phyloP scores from a whole-genome alignment of 306 rosid genomes.

The Cicer cuneatum region DNA sequence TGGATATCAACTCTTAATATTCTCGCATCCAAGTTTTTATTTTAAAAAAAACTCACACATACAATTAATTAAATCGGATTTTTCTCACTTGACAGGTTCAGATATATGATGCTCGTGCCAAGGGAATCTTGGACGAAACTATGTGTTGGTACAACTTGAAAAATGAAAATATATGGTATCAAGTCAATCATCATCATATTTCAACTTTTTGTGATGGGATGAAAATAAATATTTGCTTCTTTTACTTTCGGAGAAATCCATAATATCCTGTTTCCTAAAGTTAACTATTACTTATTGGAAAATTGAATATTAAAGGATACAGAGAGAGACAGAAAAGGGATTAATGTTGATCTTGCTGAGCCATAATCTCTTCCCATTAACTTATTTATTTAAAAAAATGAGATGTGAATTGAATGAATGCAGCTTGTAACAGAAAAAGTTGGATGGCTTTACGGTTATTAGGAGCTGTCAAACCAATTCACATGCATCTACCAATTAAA shows the following conservation, averaged over 20 bases:
- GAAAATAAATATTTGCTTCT: not conserved
- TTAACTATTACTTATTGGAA: conserved; percentile 18
- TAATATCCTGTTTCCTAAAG: not conserved
- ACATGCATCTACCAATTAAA: conserved; percentile 7
- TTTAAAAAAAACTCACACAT: too few species aligned
- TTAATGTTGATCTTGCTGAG: not conserved
- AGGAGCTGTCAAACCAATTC: not conserved
- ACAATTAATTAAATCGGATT: too few species aligned
- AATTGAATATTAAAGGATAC: not conserved
- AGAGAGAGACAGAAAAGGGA: not conserved
- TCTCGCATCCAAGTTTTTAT: too few species aligned
- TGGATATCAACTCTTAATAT: too few species aligned
- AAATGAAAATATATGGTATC: conserved; percentile 42
- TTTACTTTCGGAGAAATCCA: conserved; percentile 9
- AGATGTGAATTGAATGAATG: not conserved
- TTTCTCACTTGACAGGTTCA: too few species aligned
- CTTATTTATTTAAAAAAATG: not conserved
- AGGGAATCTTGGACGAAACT: conserved; percentile 47
- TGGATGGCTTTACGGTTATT: conserved; percentile 1
- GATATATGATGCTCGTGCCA: too few species aligned
- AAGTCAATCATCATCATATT: conserved; percentile 43
- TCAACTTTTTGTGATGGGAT: conserved; percentile 25
- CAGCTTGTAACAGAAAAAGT: conserved; percentile 6
- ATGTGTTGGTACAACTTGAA: conserved; percentile 20
- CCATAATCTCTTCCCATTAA: not conserved